Evolutionary conservation across 2,329 filamentous ascomycete species (phyloP), one percentile per base, ranked within the genome.

Genomic region (Coniosporium tulheliwenetii): DNA sequence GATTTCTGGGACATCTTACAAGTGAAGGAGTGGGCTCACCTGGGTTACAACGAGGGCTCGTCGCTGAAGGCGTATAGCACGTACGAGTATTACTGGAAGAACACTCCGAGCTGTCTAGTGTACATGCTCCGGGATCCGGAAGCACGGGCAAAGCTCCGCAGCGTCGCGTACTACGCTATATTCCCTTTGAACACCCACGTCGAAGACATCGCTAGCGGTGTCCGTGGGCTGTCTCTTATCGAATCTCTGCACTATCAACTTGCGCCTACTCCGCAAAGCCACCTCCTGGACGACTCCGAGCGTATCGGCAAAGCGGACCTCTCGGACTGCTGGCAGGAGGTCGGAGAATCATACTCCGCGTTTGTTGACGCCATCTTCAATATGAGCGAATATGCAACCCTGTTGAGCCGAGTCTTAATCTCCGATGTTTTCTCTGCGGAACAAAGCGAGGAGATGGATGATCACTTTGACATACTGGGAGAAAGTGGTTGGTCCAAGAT

Each of bases 41-140:
- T 85, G 0, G 62, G 72, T 2, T 71, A 85, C 47, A 87, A 87
- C 53, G 82, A 89, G 60, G 80, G 81, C 8, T 84, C 80, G 0
- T 84, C 76, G 4, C 69, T 81, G n/a, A 69, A 70, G 43, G 79
- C 75, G 5, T 87, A 84, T 59, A 70, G 71, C 37, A 77, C 73
- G 3, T 81, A 84, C 54, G 77, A 85, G 50, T 85, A 79, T 58
- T 83, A 79, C 51, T 64, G 77, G 31, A 75, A 75, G 36, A 64
- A 68, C 1, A 70, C 79, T 5, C 79, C 76, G 10, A 34, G 14
- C 33, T 35, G 33, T n/a, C 33, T 15, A 35, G 14, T 10, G 12
- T 5, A n/a, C 33, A n/a, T 35, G 33, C 7, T 26, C 19, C 19
- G 19, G 19, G 19, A 26, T 26, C 19, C 19, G 19, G 19, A 26